A percentile compares a stretch with the other conserved stretches of the same genome.
phyloP scores from a whole-genome alignment of 192 early-diverging fungal species.

The Gigaspora rosea region DNA sequence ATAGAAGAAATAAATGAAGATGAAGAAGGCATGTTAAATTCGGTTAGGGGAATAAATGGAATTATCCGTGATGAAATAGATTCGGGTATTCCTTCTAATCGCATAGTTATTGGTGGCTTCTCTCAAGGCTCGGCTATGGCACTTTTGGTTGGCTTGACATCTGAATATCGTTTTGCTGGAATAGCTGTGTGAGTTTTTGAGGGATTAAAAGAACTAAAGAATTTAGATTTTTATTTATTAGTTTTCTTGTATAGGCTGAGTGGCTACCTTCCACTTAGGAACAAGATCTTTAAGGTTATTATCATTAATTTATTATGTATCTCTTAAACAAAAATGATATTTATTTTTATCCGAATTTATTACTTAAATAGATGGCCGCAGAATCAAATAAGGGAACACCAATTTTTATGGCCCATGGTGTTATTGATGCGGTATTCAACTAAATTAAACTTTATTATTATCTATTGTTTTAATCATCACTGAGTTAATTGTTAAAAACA shows the following conservation, averaged over 20 bases:
- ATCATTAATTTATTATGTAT: neutral
- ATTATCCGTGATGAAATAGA: slow-evolving; percentile 73
- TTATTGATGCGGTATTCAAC: slow-evolving; percentile 56
- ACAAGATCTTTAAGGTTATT: slow-evolving; percentile 50
- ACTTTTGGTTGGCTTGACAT: slow-evolving; percentile 69
- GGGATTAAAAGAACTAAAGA: neutral
- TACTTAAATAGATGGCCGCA: slow-evolving; percentile 43
- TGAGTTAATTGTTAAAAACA: too few species aligned
- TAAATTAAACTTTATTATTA: neutral
- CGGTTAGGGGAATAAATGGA: neutral
- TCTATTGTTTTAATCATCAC: neutral
- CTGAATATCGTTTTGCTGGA: slow-evolving; percentile 57
- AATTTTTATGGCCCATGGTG: slow-evolving; percentile 86
- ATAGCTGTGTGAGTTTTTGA: slow-evolving; percentile 28
- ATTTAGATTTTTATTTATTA: slow-evolving; percentile 44
- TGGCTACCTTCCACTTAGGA: slow-evolving; percentile 72
- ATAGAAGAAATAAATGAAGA: slow-evolving; percentile 50
- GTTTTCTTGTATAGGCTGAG: slow-evolving; percentile 51
- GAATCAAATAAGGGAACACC: slow-evolving; percentile 71
- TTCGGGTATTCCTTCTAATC: slow-evolving; percentile 70
- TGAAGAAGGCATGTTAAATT: slow-evolving; percentile 17
- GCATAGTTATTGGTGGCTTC: slow-evolving; percentile 94
- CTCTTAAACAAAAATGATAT: neutral
- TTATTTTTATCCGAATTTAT: neutral
- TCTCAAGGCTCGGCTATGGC: slow-evolving; percentile 88